Base-by-base conservation (phyloP, 164 flowering plant species). In the Annona squamosa region DNA sequence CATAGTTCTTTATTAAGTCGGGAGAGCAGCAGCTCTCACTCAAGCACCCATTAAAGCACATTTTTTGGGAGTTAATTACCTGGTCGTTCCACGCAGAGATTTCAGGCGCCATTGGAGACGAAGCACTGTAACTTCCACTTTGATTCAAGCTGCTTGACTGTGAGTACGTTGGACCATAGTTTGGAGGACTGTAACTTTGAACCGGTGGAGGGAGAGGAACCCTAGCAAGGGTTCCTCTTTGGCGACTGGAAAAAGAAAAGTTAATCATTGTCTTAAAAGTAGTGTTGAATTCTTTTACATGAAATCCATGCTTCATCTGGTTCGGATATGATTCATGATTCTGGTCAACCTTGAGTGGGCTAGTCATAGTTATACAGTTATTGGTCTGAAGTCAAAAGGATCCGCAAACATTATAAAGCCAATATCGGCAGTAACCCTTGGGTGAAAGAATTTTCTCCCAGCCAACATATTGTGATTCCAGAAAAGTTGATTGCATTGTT, bases 131-230 rank as follows among this genome's bases (percentile, higher is more conserved):
- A 74, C 63, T 47, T 47, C 63, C 73, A 26, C 45, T 26, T 13
- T 75, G 73, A 26, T 78, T 75, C 44, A 74, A 73, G 74, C 41
- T 71, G 71, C 69, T 71, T 17, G 79, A 72, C 41, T 48, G 70
- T 46, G 70, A 47, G 67, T 63, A 48, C 19, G 17, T 65, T 17
- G 71, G 48, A 69, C 62, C 48, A 7, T 67, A 69, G 70, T 72
- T 71, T 44, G 69, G 6, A 42, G 43, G 47, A 16, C 17, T 48
- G 59, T 9, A 1, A 3, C 12, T 46, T 16, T 47, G 46, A 7
- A 42, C 3, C n/a, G 86, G 82, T 45, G 85, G 82, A 72, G 86
- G 86, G 5, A 82, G 78, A 64, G 79, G 48, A 75, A n/a, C 41
- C 75, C 73, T 80, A 72, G 47, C 71, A 3, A 69, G 46, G 63